Conservation (phyloP, 1,139 yeast genomes). For the Geotrichum histeridarum region DNA sequence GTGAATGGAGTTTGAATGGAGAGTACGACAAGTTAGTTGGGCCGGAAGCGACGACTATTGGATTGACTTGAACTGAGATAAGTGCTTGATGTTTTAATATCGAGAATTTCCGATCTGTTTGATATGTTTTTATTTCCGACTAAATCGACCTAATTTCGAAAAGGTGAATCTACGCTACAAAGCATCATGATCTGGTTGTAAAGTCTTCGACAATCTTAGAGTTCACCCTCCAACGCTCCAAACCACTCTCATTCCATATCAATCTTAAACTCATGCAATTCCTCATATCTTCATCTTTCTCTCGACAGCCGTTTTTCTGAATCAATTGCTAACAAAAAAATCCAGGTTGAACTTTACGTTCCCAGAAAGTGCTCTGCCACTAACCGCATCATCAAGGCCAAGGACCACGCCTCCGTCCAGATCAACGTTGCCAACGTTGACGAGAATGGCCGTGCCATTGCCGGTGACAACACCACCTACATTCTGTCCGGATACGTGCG, state of each 20-base stretch:
- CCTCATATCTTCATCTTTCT: neutral
- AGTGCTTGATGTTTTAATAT: neutral
- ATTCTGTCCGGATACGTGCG: slow-evolving; percentile 95
- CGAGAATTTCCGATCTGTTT: neutral
- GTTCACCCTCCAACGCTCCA: neutral
- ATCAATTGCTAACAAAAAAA: slow-evolving; percentile 2
- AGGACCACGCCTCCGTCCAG: slow-evolving; percentile 99
- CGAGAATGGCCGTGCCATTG: slow-evolving; percentile 92
- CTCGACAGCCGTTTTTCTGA: neutral
- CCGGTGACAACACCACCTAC: slow-evolving; percentile 89
- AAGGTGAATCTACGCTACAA: too few species aligned
- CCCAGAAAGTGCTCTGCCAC: slow-evolving; percentile 99
- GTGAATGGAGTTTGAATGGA: too few species aligned
- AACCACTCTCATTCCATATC: neutral
- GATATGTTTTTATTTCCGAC: neutral
- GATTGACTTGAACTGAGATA: too few species aligned
- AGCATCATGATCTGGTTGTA: too few species aligned
- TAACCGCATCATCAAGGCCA: slow-evolving; percentile 99
- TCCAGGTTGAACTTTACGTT: slow-evolving; percentile 97
- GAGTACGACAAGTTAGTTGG: too few species aligned
- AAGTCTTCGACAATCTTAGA: slow-evolving; percentile 12
- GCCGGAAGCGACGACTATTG: too few species aligned
- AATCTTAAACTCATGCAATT: neutral
- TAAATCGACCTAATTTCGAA: neutral
- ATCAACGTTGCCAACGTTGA: slow-evolving; percentile 83